Evolutionary conservation across 257 asterid species (phyloP).

Genomic region (Solanum commersonii): DNA sequence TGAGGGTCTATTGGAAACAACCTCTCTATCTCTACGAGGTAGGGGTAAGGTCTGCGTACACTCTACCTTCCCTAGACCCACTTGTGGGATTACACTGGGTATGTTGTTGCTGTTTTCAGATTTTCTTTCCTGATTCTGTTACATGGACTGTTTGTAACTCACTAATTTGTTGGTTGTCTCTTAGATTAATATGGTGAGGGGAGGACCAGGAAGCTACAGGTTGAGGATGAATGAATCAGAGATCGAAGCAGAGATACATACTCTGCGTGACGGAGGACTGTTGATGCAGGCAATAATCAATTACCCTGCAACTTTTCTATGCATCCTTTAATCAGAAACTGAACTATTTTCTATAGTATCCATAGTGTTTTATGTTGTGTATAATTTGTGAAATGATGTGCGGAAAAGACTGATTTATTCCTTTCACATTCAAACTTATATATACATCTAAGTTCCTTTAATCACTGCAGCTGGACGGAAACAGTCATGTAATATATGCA

Average conservation of each 20-base stretch:
- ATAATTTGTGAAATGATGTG: background rate
- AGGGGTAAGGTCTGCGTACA: background rate
- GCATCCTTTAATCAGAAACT: background rate
- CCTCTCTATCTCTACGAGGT: background rate
- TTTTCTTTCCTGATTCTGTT: background rate
- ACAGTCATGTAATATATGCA: slow-evolving; percentile 90
- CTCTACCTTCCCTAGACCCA: background rate
- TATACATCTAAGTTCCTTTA: background rate
- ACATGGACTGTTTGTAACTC: background rate
- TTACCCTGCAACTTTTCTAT: slow-evolving; percentile 3
- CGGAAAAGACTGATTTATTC: background rate
- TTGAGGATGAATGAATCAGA: slow-evolving; percentile 74
- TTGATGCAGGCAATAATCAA: slow-evolving; percentile 78
- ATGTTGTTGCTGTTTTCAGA: background rate
- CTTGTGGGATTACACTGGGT: background rate
- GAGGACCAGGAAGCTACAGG: slow-evolving; percentile 74
- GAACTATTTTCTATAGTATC: background rate
- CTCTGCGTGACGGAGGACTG: slow-evolving; percentile 96
- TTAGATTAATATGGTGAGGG: slow-evolving; percentile 50
- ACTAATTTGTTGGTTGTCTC: background rate
- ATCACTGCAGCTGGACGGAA: slow-evolving; percentile 70
- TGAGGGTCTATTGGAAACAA: background rate
- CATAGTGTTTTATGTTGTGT: background rate
- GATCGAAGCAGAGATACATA: slow-evolving; percentile 96
- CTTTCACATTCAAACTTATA: background rate